A percentile compares a stretch with the other conserved stretches of the same genome.
These are phyloP conservation scores for Crithidia acanthocephali DNA, from an alignment of 208 protist species.

Conservation along the genomic window DNA sequence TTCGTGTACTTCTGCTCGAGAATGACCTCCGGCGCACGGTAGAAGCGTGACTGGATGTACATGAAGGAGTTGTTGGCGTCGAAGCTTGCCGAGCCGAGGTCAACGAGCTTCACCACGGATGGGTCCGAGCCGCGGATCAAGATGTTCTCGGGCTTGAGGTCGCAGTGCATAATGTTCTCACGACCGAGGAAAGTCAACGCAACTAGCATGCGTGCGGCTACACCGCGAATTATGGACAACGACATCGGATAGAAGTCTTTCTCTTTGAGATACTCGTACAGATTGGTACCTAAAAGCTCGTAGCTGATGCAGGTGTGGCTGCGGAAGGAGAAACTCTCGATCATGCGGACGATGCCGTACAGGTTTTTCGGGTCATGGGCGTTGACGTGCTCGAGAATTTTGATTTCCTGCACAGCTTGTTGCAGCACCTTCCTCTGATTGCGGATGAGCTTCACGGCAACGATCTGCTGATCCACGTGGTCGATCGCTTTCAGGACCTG, in stretches of 20 bases:
- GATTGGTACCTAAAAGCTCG: slow-evolving; percentile 69
- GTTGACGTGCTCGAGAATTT: slow-evolving; percentile 78
- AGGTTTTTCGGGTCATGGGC: slow-evolving; percentile 58
- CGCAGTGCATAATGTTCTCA: slow-evolving; percentile 95
- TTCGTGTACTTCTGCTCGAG: slow-evolving; percentile 75
- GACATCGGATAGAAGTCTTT: slow-evolving; percentile 85
- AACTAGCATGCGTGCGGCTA: slow-evolving; percentile 73
- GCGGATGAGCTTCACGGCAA: slow-evolving; percentile 88
- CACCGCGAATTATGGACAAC: slow-evolving; percentile 58
- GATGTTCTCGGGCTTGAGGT: slow-evolving; percentile 98
- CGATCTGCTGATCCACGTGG: slow-evolving; percentile 38
- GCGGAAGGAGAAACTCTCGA: slow-evolving; percentile 73
- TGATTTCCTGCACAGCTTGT: slow-evolving; percentile 80
- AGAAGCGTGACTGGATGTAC: slow-evolving; percentile 95
- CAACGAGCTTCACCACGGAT: slow-evolving; percentile 95
- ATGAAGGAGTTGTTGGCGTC: slow-evolving; percentile 88
- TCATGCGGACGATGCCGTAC: slow-evolving; percentile 78
- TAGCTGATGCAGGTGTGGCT: slow-evolving; percentile 83
- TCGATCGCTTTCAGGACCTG: slow-evolving; percentile 86
- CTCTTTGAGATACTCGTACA: slow-evolving; percentile 80
- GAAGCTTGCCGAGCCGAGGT: slow-evolving; percentile 97
- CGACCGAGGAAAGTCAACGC: slow-evolving; percentile 79
- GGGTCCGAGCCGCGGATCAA: slow-evolving; percentile 76
- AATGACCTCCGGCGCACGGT: slow-evolving; percentile 93
- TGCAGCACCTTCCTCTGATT: slow-evolving; percentile 65